phyloP scores from a whole-genome alignment of 1,284 basidiomycete species.

The Ganoderma sinense region DNA sequence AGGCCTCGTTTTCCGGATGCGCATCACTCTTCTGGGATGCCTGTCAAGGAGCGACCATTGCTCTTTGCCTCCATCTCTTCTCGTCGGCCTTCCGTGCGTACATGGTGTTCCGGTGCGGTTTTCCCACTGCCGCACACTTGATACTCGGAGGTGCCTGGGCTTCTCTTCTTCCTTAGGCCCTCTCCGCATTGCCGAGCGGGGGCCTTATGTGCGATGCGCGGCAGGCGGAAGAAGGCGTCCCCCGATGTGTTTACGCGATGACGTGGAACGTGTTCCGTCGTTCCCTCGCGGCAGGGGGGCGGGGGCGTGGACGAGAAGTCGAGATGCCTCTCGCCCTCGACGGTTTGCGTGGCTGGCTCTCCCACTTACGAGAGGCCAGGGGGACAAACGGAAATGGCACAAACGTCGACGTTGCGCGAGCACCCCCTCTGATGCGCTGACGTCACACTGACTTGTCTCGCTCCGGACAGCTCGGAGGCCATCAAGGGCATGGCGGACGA shows the following conservation, averaged over 20 bases:
- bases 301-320: neutral
- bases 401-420: neutral
- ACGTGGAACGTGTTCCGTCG: neutral
- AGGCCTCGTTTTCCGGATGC: neutral
- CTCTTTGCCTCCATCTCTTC: neutral
- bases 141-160: neutral
- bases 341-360: neutral
- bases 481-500: slow-evolving; percentile 39
- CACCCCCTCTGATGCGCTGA: neutral
- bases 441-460: slow-evolving; percentile 22
- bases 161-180: slow-evolving; percentile 1
- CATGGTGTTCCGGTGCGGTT: neutral
- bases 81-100: neutral
- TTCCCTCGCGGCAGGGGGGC: neutral
- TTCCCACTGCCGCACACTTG: neutral
- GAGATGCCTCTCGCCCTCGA: neutral
- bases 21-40: neutral
- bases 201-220: slow-evolving; percentile 4
- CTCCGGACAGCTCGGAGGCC: slow-evolving; percentile 32
- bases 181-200: neutral
- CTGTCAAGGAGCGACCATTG: neutral
- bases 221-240: neutral
- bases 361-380: neutral
- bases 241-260: neutral
- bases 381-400: neutral